Evolutionary conservation across 352 stramenopile genomes (phyloP), one percentile per base, ranked within the genome.

Genomic region (Nothophytophthora sp.): DNA sequence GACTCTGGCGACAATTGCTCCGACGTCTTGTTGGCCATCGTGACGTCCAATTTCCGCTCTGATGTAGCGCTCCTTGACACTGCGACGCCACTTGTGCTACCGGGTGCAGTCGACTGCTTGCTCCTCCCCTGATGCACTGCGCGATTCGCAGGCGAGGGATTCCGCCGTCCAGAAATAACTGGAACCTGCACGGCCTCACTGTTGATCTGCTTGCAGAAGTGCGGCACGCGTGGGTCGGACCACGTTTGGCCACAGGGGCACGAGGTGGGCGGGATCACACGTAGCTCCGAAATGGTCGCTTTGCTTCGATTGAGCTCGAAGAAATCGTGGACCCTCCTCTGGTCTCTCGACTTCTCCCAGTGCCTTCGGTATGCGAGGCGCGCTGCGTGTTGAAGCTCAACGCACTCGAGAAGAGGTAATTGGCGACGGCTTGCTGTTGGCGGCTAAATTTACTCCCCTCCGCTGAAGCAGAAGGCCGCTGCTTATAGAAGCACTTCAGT

Each of bases 161-260:
- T 30, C 16, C 40, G 10, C 47, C 59, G 47, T 36, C 20, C 24
- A 7, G 43, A 43, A 29, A 45, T 50, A 16, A 12, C n/a, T 34
- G 53, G 34, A 1, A 55, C 16, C 12, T 32, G 30, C 28, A 55
- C 48, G 6, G 25, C 22, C 38, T 57, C 50, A 13, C 38, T 18
- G 37, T 70, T 65, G 38, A 91, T 79, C 9, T 86, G 76, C 34
- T 76, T 52, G 50, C 81, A 90, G 19, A 90, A 88, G 55, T 92
- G 81, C 35, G 54, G 66, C 15, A 92, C 81, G 11, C 63, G 54
- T 1, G 63, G 34, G 45, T 86, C 79, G 11, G 63, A 67, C 81
- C 79, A 92, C 55, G 79, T 69, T 29, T 92, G 82, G 15, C 79
- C 82, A 48, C 82, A 92, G 48, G 64, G 64, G 36, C 79, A 90